Evolutionary conservation across 805 yeast species (phyloP).

Genomic region (Tetrapisispora phaffii): DNA sequence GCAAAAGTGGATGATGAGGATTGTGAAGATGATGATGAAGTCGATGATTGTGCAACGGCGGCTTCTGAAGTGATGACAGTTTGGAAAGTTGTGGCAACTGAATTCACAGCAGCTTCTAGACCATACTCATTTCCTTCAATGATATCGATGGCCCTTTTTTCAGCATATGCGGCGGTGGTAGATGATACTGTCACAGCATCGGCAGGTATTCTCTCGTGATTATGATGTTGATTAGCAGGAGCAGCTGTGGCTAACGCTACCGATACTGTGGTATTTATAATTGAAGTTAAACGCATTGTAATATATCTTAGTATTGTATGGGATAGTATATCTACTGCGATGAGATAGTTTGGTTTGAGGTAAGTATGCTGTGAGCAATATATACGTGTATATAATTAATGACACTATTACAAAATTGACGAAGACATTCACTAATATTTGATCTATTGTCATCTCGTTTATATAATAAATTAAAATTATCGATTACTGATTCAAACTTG

Average conservation of each 20-base stretch:
- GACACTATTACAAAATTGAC: too few species aligned
- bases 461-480: too few species aligned
- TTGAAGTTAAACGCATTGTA: background rate
- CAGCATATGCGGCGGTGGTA: background rate
- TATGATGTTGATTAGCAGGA: constrained; percentile 4
- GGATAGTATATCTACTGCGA: too few species aligned
- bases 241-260: constrained; percentile 4
- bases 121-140: background rate
- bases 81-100: constrained; percentile 6
- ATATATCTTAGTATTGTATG: background rate
- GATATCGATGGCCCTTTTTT: background rate
- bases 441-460: too few species aligned
- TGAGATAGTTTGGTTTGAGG: too few species aligned
- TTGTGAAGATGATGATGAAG: constrained; percentile 14
- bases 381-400: too few species aligned
- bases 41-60: background rate
- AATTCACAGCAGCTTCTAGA: constrained; percentile 8
- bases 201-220: constrained; percentile 28
- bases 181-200: background rate
- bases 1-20: constrained; percentile 10
- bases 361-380: too few species aligned
- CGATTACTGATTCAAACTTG: too few species aligned
- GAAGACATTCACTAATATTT: too few species aligned
- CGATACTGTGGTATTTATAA: constrained; percentile 1
- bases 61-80: constrained; percentile 8